These are phyloP conservation scores for Tuctoria greenei DNA, from an alignment of 176 grass and related monocot genomes.

Conservation along the genomic window DNA sequence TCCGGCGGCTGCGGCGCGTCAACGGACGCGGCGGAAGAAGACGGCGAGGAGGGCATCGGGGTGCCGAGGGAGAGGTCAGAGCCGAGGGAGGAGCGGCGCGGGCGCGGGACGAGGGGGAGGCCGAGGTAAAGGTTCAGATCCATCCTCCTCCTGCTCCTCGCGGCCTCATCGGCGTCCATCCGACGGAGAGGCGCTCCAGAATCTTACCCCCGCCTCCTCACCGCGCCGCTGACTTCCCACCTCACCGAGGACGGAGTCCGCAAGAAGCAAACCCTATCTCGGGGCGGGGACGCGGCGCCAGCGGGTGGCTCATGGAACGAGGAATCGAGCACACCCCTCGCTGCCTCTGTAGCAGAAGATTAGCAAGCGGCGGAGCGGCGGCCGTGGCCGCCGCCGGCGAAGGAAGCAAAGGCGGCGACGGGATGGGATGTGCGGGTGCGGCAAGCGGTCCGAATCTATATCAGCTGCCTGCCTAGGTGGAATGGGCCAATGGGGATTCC, in stretches of 20 bases:
- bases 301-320: not conserved
- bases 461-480: not conserved
- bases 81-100: conserved; percentile 73
- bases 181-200: conserved; percentile 14
- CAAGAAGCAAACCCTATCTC: conserved; percentile 43
- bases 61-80: conserved; percentile 91
- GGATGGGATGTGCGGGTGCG: not conserved
- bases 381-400: not conserved
- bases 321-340: not conserved
- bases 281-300: not conserved
- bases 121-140: conserved; percentile 99
- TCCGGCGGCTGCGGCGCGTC: conserved; percentile 47
- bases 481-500: not conserved
- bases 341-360: not conserved
- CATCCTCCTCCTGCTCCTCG: conserved; percentile 64
- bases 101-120: conserved; percentile 66
- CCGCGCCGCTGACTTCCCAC: conserved; percentile 11
- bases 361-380: not conserved
- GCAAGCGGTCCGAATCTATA: not conserved
- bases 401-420: conserved; percentile 14
- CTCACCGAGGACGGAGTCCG: conserved; percentile 22
- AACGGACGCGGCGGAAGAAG: conserved; percentile 59
- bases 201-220: not conserved
- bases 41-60: conserved; percentile 68
- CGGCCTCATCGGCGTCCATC: conserved; percentile 65